Percentiles rank a stretch among this genome's conserved stretches.
Conservation (phyloP, 2,329 filamentous ascomycete genomes). For the Microdochium paspali region DNA sequence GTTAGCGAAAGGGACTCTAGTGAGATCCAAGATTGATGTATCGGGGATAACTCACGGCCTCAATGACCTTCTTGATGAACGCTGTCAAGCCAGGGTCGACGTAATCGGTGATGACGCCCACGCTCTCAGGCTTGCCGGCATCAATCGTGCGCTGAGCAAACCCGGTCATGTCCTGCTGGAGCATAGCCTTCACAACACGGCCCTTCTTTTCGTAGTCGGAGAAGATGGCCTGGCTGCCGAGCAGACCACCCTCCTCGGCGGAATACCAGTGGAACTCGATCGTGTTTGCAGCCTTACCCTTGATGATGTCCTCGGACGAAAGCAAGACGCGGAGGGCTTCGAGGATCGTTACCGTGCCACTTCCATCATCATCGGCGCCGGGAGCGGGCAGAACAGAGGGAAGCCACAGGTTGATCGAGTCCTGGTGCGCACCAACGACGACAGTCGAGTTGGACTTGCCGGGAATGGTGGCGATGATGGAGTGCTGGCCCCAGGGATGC, state of each 20-base stretch:
- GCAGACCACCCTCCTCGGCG: conserved; percentile 66
- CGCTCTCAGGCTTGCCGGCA: conserved; percentile 71
- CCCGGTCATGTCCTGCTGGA: conserved; percentile 97
- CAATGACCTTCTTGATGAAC: conserved; percentile 86
- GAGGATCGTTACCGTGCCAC: conserved; percentile 86
- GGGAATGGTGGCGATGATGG: conserved; percentile 84
- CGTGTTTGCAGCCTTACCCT: conserved; percentile 70
- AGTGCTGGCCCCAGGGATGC: conserved; percentile 83
- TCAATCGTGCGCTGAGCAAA: conserved; percentile 77
- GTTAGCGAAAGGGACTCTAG: background rate
- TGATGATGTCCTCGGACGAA: conserved; percentile 57
- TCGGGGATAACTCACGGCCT: conserved; percentile 33
- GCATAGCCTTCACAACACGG: conserved; percentile 84
- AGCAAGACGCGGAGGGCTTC: conserved; percentile 81
- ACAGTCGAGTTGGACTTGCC: conserved; percentile 77
- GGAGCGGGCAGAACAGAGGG: conserved; percentile 78
- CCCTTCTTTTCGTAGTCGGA: conserved; percentile 62
- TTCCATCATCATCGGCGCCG: conserved; percentile 92
- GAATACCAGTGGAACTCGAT: conserved; percentile 91
- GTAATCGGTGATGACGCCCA: conserved; percentile 88
- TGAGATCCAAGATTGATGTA: background rate
- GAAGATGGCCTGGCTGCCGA: conserved; percentile 77
- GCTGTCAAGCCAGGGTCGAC: conserved; percentile 74
- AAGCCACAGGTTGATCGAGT: conserved; percentile 88
- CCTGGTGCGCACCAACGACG: conserved; percentile 86